Evolutionary conservation across 768 basidiomycete species (phyloP).

Genomic region (Xerocomellus dryophilus): DNA sequence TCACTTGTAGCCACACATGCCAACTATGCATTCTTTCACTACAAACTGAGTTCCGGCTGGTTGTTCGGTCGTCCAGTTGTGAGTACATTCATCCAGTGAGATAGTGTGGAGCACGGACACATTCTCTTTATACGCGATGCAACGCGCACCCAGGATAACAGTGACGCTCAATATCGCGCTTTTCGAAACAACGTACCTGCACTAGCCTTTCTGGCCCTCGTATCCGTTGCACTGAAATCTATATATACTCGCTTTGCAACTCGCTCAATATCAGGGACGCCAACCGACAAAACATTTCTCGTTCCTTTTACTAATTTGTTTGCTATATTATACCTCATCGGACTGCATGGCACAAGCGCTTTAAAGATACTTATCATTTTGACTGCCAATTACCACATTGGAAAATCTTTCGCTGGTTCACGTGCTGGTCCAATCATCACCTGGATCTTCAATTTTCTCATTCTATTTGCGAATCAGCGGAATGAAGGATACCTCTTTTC

Average conservation of each 20-base stretch:
- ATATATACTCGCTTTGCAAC: conserved; percentile 39
- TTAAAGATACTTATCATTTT: conserved; percentile 79
- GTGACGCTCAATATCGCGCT: conserved; percentile 85
- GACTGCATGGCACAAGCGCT: conserved; percentile 76
- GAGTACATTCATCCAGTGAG: conserved; percentile 30
- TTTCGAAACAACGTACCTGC: conserved; percentile 80
- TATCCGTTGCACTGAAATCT: conserved; percentile 57
- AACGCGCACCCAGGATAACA: conserved; percentile 69
- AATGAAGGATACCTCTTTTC: conserved; percentile 72
- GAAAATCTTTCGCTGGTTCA: conserved; percentile 43
- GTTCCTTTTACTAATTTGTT: conserved; percentile 60
- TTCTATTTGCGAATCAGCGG: conserved; percentile 77
- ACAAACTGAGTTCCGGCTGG: conserved; percentile 72
- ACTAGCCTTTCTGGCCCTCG: conserved; percentile 45
- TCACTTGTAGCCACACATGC: conserved; percentile 58
- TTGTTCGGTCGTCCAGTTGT: conserved; percentile 77
- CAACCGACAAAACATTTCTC: conserved; percentile 34
- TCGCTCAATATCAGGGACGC: conserved; percentile 24
- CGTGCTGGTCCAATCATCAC: conserved; percentile 51
- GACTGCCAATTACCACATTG: conserved; percentile 63
- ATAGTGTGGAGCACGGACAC: background rate
- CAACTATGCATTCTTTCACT: conserved; percentile 64
- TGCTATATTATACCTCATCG: conserved; percentile 60
- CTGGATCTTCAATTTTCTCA: conserved; percentile 72
- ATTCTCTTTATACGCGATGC: background rate